Evolutionary conservation across 2,329 filamentous ascomycete species (phyloP), one percentile per base, ranked within the genome.

Genomic region (Cryphonectria nitschkei): DNA sequence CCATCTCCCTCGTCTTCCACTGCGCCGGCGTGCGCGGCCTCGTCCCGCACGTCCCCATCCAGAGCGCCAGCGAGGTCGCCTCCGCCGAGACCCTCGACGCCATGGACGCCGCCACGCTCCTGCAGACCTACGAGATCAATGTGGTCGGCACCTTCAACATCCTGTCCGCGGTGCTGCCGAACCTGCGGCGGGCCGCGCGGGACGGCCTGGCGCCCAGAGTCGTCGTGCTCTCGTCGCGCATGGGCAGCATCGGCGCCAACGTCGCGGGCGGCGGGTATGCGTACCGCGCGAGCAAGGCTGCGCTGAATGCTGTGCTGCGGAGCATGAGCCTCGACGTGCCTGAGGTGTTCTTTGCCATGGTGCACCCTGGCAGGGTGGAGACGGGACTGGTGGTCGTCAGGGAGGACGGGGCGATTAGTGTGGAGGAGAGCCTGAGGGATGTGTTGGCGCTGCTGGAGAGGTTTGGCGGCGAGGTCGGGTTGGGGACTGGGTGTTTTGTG

Each of bases 211-310:
- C 16, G 0, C 60, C 70, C n/a, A 39, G 13, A 26, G 70, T 72
- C n/a, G 60, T 64, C 8, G 65, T 72, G 34, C 56, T 70, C 58
- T 58, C 61, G 9, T 66, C 70, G 60, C 70, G 70, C 26, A 62
- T 62, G 26, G 70, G 70, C 34, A 72, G 70, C 65, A 32, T 72
- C 13, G 60, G 41, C 4, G 63, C 68, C 13, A 72, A 72, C 14
- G 22, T 32, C 5, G 58, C 34, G 5, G 68, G 70, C n/a, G 70
- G 70, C 9, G 70, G 60, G 1, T 72, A 72, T 65, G 70, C 70
- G 9, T 72, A 72, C 68, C 70, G 70, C 26, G 70, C 70, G 39
- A 70, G 67, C 64, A 72, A 72, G 70, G 70, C 64, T 29, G 70
- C 70, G 8, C 46, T 72, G 29, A 70, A 72, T 26, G 70, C 70